Base-by-base conservation (phyloP, 495 filamentous ascomycete genomes). In the Talaromyces adpressus region DNA sequence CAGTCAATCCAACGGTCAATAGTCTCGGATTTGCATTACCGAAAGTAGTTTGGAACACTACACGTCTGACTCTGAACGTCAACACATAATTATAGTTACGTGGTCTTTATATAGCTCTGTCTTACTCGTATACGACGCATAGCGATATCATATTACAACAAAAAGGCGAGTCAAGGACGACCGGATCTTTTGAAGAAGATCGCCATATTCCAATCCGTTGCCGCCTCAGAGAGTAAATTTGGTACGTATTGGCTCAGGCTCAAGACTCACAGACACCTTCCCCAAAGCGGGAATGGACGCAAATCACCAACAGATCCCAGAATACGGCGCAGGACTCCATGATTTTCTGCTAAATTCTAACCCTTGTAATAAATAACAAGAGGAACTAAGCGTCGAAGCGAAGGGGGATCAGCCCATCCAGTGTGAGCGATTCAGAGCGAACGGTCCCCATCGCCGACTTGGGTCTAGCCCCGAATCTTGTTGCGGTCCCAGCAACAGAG, bases 1-100 rank as follows among this genome's bases (percentile, higher is more conserved):
- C 49, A 53, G 18, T 53, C 49, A 53, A 7, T 53, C 14, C 52
- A 56, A 56, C 52, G 52, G 52, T 56, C 52, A 56, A 56, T 56
- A 56, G 52, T 56, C 27, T 27, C 52, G 52, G 52, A 29, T 56
- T 12, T 25, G 2, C 22, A 29, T 56, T 56, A 56, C 52, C 52
- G 52, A 29, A 56, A 56, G 27, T 29, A 56, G 52, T 56, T 27
- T 56, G 52, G 52, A 27, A 56, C 52, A 29, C 22, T 27, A 29
- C 22, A 22, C 6, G 52, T 56, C 22, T 56, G 18, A 22, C 23
- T 53, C 18, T 23, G 11, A 53, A 3, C 49, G 22, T 23, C 2
- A 29, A 56, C 12, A 29, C 6, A 22, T 23, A 51, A n/a, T 49
- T 6, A 54, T 27, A 25, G 3, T 3, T 54, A 27, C 22, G 52